These are phyloP conservation scores for Fusarium fujikuroi DNA, from an alignment of 2,329 filamentous ascomycete species.

Conservation along the genomic window DNA sequence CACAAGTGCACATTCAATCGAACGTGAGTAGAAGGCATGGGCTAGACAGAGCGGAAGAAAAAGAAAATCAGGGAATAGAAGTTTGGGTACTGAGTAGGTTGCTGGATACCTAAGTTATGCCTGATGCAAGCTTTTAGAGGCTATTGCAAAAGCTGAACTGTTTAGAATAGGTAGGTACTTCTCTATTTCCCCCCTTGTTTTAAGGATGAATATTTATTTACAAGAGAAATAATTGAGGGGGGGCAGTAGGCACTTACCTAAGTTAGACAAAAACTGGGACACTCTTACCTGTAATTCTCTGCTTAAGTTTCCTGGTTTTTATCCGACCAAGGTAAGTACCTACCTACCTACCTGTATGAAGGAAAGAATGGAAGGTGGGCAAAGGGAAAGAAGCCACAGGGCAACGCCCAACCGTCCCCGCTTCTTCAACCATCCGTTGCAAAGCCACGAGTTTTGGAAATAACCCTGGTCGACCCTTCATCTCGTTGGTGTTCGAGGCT, in stretches of 20 bases:
- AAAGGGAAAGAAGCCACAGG: conserved; percentile 17
- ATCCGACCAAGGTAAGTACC: not conserved
- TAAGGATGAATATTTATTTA: not conserved
- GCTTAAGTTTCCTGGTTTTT: not conserved
- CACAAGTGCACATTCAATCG: conserved; percentile 22
- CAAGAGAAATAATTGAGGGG: not conserved
- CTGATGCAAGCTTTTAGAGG: not conserved
- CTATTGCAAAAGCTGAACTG: not conserved
- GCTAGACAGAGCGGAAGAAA: not conserved
- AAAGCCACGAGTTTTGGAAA: conserved; percentile 36
- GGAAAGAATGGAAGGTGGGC: not conserved
- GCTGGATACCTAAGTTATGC: not conserved
- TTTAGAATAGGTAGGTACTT: not conserved
- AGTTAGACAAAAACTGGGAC: not conserved
- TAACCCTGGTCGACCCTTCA: conserved; percentile 34
- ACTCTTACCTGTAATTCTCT: not conserved
- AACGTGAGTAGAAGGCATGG: conserved; percentile 15
- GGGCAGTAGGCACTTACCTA: not conserved
- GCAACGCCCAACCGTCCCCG: conserved; percentile 20
- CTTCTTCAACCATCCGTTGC: conserved; percentile 33
- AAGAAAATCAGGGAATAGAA: not conserved
- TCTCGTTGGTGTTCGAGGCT: conserved; percentile 39
- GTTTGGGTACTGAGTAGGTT: not conserved
- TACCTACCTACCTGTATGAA: not conserved
- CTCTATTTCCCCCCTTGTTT: not conserved